Evolutionary conservation across 2,329 filamentous ascomycete genomes (phyloP).

Genomic region (Gnomoniopsis sp.): DNA sequence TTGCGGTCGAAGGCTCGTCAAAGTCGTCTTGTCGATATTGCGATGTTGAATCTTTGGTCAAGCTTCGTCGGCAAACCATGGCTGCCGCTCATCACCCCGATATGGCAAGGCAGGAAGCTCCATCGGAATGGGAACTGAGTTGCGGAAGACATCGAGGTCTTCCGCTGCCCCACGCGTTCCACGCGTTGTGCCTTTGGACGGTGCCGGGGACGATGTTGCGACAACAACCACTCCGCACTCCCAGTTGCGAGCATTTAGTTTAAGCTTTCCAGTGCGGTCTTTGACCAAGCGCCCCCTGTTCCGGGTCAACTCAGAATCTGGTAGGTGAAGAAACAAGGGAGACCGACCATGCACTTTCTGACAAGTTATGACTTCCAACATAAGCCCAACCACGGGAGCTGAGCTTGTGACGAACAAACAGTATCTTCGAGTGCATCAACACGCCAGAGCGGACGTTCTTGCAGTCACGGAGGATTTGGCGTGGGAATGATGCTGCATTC

Average conservation of each 20-base stretch:
- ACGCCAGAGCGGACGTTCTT: slow-evolving; percentile 67
- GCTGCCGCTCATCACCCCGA: slow-evolving; percentile 23
- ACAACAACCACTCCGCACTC: slow-evolving; percentile 86
- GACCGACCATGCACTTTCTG: slow-evolving; percentile 83
- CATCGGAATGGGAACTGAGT: slow-evolving; percentile 62
- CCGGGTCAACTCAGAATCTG: slow-evolving; percentile 11
- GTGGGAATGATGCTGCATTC: slow-evolving; percentile 66
- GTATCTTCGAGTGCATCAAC: slow-evolving; percentile 84
- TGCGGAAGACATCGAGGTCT: slow-evolving; percentile 47
- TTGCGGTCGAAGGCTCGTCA: not conserved
- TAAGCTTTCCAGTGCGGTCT: slow-evolving; percentile 67
- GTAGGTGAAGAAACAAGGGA: slow-evolving; percentile 1
- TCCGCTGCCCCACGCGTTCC: not conserved
- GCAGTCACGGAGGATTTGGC: slow-evolving; percentile 69
- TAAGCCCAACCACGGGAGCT: slow-evolving; percentile 66
- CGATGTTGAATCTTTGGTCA: not conserved
- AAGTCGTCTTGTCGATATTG: not conserved
- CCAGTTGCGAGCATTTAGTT: slow-evolving; percentile 88
- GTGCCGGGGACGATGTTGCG: slow-evolving; percentile 19
- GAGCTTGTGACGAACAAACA: slow-evolving; percentile 41
- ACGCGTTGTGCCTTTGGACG: not conserved
- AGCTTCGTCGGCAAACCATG: slow-evolving; percentile 5
- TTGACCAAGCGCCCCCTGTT: slow-evolving; percentile 63
- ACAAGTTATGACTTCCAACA: slow-evolving; percentile 86
- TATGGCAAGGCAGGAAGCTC: slow-evolving; percentile 53